Evolutionary conservation across 768 basidiomycete genomes (phyloP), one percentile per base, ranked within the genome.

Genomic region (Termitomyces sp.): DNA sequence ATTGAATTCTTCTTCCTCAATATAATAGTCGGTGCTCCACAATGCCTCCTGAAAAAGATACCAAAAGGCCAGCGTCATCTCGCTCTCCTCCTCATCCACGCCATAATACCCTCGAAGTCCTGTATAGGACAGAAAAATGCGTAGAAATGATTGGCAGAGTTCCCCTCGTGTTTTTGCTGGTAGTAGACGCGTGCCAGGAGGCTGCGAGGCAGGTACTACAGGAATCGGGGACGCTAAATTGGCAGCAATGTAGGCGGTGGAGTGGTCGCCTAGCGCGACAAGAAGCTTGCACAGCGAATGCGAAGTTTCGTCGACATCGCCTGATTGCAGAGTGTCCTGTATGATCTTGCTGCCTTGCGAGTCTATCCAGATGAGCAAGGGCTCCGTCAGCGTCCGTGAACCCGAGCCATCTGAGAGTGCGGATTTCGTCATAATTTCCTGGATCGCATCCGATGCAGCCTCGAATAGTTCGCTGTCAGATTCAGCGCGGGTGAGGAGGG

Each of bases 31-130:
- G 12, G 77, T 77, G 35, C 73, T 77, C 90, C 90, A 93, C 24
- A 93, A 67, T 1, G 90, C 83, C 65, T 98, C 94, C 68, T 96
- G 93, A 54, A 96, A 80, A 40, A 91, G 73, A 59, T 92, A 95
- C 88, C 95, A 96, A 63, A 95, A 95, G 1, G 83, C 83, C 2
- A 96, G 78, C 2, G 88, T 88, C 76, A 87, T 79, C 69, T 95
- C 92, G 62, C 90, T 93, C 64, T 90, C 86, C 47, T 91, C 88
- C 66, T 95, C 94, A 45, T 95, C 93, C 0, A 81, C 78, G 1
- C 88, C 90, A 64, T 86, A 91, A 57, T 82, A 83, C 0, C 91
- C 92, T 0, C 85, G 82, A 10, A 74, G 69, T 1, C 83, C 85
- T 0, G 90, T 91, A 58, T 89, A 88, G 17, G 83, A 77, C 19